phyloP scores from a whole-genome alignment of 495 filamentous ascomycete genomes.

The Neurospora sp. region DNA sequence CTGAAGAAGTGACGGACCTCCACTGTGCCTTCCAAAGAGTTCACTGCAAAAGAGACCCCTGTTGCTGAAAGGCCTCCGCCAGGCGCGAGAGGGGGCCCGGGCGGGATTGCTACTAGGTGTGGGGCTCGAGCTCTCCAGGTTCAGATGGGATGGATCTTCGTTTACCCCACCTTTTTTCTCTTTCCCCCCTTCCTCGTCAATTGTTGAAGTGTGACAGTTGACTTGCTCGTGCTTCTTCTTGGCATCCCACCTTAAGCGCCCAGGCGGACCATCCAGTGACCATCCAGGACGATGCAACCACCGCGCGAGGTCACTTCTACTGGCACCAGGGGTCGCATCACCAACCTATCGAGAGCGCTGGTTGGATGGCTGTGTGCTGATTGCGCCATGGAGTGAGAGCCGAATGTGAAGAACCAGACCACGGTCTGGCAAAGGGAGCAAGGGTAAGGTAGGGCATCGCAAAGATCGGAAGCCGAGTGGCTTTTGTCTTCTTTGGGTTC shows the following conservation, averaged over 20 bases:
- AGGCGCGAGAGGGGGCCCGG: background rate
- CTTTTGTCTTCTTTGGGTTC: background rate
- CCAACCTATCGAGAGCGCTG: constrained; percentile 4
- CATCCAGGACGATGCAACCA: background rate
- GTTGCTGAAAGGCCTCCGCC: background rate
- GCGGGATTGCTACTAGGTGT: background rate
- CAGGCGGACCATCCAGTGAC: constrained; percentile 5
- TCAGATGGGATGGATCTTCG: background rate
- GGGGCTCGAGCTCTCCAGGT: constrained; percentile 3
- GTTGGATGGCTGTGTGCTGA: constrained; percentile 9
- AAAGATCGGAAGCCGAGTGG: constrained; percentile 6
- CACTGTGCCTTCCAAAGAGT: background rate
- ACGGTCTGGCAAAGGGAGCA: background rate
- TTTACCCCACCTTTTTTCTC: background rate
- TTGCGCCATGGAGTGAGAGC: background rate
- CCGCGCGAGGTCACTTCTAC: background rate
- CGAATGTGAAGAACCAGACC: background rate
- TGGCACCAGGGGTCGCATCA: constrained; percentile 7
- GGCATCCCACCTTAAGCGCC: constrained; percentile 22
- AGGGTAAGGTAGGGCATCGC: constrained; percentile 5
- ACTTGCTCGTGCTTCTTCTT: background rate
- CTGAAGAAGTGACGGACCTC: background rate
- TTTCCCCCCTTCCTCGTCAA: background rate
- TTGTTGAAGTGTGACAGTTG: background rate
- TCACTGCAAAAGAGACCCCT: background rate